phyloP scores from a whole-genome alignment of 805 yeast species.

The Candida germanica region DNA sequence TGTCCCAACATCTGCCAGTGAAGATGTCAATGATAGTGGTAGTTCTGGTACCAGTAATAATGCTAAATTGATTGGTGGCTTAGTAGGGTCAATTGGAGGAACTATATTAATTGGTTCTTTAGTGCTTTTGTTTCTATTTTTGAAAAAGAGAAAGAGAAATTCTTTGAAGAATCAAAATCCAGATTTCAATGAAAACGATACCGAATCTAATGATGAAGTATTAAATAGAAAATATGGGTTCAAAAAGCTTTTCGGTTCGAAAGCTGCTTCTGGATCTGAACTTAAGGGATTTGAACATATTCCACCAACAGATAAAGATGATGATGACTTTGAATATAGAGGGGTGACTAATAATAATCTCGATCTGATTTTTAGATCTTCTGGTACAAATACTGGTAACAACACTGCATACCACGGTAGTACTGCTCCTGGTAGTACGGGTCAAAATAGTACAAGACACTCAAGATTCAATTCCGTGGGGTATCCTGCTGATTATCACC shows the following conservation, averaged over 20 bases:
- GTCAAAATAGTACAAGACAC: conserved; percentile 16
- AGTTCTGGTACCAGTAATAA: conserved; percentile 18
- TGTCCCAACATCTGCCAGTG: conserved; percentile 27
- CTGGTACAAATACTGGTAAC: conserved; percentile 16
- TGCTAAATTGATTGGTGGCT: conserved; percentile 41
- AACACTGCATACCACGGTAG: conserved; percentile 7
- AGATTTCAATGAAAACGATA: conserved; percentile 35
- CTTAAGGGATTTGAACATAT: conserved; percentile 7
- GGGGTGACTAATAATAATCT: conserved; percentile 44
- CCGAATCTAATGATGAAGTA: conserved; percentile 8
- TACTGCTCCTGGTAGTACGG: conserved; percentile 11
- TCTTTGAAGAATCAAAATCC: conserved; percentile 40
- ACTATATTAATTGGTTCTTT: conserved; percentile 37
- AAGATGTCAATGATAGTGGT: conserved; percentile 11
- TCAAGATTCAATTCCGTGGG: conserved; percentile 27
- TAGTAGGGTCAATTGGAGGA: conserved; percentile 48
- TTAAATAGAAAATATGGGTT: conserved; percentile 21
- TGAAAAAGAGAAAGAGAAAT: conserved; percentile 28
- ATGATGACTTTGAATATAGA: conserved; percentile 39
- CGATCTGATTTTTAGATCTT: conserved; percentile 34
- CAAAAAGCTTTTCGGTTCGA: conserved; percentile 28
- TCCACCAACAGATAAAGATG: conserved; percentile 11
- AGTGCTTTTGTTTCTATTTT: conserved; percentile 33
- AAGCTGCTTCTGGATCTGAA: conserved; percentile 6
- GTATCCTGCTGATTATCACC: conserved; percentile 10